Base-by-base conservation (phyloP, 306 rosid genomes). In the Luffa acutangula region DNA sequence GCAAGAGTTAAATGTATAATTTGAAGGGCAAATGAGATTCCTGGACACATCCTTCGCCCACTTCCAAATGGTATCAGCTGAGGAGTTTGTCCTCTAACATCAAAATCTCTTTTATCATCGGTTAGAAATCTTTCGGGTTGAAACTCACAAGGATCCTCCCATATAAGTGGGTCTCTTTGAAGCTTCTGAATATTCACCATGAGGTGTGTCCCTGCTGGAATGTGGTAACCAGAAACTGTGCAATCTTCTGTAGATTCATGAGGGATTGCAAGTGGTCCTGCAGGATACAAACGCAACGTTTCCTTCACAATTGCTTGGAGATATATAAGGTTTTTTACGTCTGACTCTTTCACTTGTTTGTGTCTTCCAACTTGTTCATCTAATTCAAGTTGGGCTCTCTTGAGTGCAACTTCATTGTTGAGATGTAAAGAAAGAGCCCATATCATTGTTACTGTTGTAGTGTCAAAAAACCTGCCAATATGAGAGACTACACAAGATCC, bases 1-100 rank as follows among this genome's bases (percentile, higher is more conserved):
- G 89, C 89, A 71, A 88, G 87, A 12, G 89, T 84, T 39, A 90
- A 45, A 80, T 88, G 88, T 43, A 90, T 83, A 2, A 88, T 89
- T 78, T 82, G 88, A 46, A 88, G 82, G 14, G 91, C 94, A 80
- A 87, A 86, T 0, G 31, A 87, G 63, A 82, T 62, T 51, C 89
- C 91, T 6, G 91, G n/a, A 75, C 92, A 88, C 2, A 84, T 82
- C 78, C 91, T 34, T 80, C 92, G 82, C 1, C 91, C 92, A 2
- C 80, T 83, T 3, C 94, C 94, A 75, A 90, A 90, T 2, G 92
- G 92, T 56, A 88, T 84, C 25, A 88, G 81, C 37, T 87, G 89
- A 33, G 85, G 88, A 60, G 87, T 78, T 56, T 87, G 92, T 4
- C 92, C 91, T 77, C 80, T 82, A 42, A 85, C 53, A 67, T 90